phyloP scores from a whole-genome alignment of 805 yeast genomes.

The Kazachstania psychrophila region DNA sequence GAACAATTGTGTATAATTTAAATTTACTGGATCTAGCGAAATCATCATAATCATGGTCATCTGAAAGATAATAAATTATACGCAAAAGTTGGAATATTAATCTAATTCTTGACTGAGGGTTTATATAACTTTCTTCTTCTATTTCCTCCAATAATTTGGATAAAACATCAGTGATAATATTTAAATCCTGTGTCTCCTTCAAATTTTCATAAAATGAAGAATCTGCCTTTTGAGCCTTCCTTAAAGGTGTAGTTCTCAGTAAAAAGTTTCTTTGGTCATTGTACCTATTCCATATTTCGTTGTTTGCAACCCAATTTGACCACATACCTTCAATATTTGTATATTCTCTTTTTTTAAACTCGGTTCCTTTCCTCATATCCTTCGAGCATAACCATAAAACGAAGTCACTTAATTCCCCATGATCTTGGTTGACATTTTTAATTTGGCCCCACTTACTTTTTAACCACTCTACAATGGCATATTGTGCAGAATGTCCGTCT shows the following conservation, averaged over 20 bases:
- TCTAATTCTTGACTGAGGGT: too few relatives aligned
- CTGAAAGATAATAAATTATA: too few relatives aligned
- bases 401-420: too few relatives aligned
- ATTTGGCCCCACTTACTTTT: slow-evolving; percentile 36
- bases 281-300: slow-evolving; percentile 8
- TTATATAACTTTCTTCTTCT: too few relatives aligned
- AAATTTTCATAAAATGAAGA: slow-evolving; percentile 1
- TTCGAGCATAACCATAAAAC: slow-evolving; percentile 38
- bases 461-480: slow-evolving; percentile 44
- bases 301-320: slow-evolving; percentile 4
- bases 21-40: too few relatives aligned
- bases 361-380: not conserved
- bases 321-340: not conserved
- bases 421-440: too few relatives aligned
- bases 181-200: slow-evolving; percentile 1
- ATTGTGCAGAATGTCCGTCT: slow-evolving; percentile 21
- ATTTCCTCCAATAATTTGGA: slow-evolving; percentile 8
- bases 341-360: too few relatives aligned
- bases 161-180: slow-evolving; percentile 2
- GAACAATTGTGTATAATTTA: too few relatives aligned
- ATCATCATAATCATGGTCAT: too few relatives aligned
- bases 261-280: slow-evolving; percentile 13
- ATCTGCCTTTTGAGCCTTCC: not conserved
- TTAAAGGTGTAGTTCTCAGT: slow-evolving; percentile 1
- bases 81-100: too few relatives aligned